These are phyloP conservation scores for Fusarium devonianum DNA, from an alignment of 2,329 filamentous ascomycete genomes.

Conservation along the genomic window DNA sequence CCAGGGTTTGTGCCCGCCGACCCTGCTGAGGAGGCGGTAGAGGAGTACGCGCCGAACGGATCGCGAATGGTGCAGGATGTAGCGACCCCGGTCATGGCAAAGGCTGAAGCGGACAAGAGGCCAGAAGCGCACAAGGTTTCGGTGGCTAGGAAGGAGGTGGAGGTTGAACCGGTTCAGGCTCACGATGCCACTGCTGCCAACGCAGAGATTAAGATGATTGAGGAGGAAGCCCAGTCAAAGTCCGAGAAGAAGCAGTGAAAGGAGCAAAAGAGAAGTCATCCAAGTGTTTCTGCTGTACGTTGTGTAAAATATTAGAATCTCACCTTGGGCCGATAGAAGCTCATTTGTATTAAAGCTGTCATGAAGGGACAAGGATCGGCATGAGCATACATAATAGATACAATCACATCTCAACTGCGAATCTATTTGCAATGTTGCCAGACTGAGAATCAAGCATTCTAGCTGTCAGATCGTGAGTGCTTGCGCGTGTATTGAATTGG, in stretches of 20 bases:
- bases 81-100: slow-evolving; percentile 19
- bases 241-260: slow-evolving; percentile 13
- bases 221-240: slow-evolving; percentile 28
- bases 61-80: slow-evolving; percentile 24
- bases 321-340: slow-evolving; percentile 21
- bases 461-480: slow-evolving; percentile 3
- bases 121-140: slow-evolving; percentile 21
- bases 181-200: slow-evolving; percentile 45
- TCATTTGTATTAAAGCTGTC: slow-evolving; percentile 39
- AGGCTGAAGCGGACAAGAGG: slow-evolving; percentile 11
- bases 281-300: slow-evolving; percentile 23
- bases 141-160: slow-evolving; percentile 22
- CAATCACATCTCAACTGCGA: slow-evolving; percentile 38
- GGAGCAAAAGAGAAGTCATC: slow-evolving; percentile 6
- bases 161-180: slow-evolving; percentile 17
- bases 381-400: slow-evolving; percentile 38
- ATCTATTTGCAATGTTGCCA: background rate
- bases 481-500: slow-evolving; percentile 31
- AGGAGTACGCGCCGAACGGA: background rate
- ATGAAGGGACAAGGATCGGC: slow-evolving; percentile 28
- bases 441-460: too few species aligned
- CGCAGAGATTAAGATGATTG: slow-evolving; percentile 29
- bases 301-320: slow-evolving; percentile 35
- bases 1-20: too few species aligned
- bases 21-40: slow-evolving; percentile 1